Base-by-base conservation (phyloP, 2,329 filamentous ascomycete species). In the Helotiales sp. region DNA sequence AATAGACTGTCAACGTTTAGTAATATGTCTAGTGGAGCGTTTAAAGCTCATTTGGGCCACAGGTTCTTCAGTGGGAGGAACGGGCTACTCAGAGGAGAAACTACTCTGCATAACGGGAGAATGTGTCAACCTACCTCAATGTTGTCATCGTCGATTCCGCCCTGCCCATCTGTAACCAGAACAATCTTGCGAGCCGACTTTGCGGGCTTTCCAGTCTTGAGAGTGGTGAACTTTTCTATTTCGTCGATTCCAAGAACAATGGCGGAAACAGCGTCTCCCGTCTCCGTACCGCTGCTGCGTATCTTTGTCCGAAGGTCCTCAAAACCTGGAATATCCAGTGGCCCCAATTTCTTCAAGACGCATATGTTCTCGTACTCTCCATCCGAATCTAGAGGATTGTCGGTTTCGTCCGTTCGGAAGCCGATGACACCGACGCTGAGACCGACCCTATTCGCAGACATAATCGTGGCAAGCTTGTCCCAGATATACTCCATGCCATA, bases 401-500 rank as follows among this genome's bases (percentile, higher is more conserved):
- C 78, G 0, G 93, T 94, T 49, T 84, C 88, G 73, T 97, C 90
- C 20, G 94, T 97, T 66, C 92, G 87, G 64, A 97, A 82, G 0
- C 91, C 96, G 67, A 99, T 80, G 1, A 97, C 90, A n/a, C 93
- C 91, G 54, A 93, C 82, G 24, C 86, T 86, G 75, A 88, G 87
- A 0, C 90, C 93, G 78, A 93, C 95, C 59, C 92, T 87, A 30
- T 87, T 89, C 32, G 78, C 78, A 54, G 85, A 80, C 79, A 93
- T 90, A 3, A 89, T 93, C 7, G 87, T 87, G 5, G 90, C 90
- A 72, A 96, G 91, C 77, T 92, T 96, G 83, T 98, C 95, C 94
- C 95, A 99, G 59, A 98, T 87, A 80, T 97, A 99, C 69, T 88
- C 88, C 88, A 98, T 89, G 57, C 89, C 87, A 88, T 91, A 99